Evolutionary conservation across 2,329 filamentous ascomycete genomes (phyloP), one percentile per base, ranked within the genome.

Genomic region (Sodiomyces alkalinus): DNA sequence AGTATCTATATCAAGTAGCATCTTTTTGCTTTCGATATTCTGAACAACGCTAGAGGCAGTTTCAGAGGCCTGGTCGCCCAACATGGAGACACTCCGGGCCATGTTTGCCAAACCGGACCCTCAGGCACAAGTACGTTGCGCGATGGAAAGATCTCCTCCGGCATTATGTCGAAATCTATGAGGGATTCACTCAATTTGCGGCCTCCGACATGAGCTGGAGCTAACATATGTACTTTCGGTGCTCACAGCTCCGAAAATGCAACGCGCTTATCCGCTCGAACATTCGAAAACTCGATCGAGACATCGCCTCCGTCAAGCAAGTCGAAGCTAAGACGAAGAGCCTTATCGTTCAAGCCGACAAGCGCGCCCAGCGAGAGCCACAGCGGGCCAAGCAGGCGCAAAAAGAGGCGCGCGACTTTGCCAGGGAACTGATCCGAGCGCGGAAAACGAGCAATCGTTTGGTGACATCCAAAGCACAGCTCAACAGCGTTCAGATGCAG

Each of bases 401-500:
- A 30, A 68, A 73, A 38, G 87, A 96, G 48, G 80, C 80, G 22
- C 82, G 90, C 40, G 76, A 78, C 38, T 93, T 94, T 52, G 90
- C 90, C 15, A 69, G 74, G 40, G 87, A 94, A 54, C 68, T 96
- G 27, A 72, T 96, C 37, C 75, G 80, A 29, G 71, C 82, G 34
- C 80, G 90, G 39, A 81, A 78, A 49, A 75, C 85, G 37, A 68
- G 66, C 12, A 58, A 65, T 17, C 74, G 90, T 4, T 66, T 96
- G 21, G 65, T 78, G 12, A 96, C 87, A 0, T 79, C 77, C 43
- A 92, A 92, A 50, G 90, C 90, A 2, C 90, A 96, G 56, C 69
- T 98, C 26, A 75, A 77, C 48, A 87, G 79, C 40, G 87, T 98
- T 23, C 78, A 87, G 54, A 92, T 96, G 85, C 90, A 96, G 56